Percentiles rank a stretch among this genome's conserved stretches.
Evolutionary conservation across 176 grass and related monocot genomes (phyloP).

Genomic region (Saccharum spontaneum): DNA sequence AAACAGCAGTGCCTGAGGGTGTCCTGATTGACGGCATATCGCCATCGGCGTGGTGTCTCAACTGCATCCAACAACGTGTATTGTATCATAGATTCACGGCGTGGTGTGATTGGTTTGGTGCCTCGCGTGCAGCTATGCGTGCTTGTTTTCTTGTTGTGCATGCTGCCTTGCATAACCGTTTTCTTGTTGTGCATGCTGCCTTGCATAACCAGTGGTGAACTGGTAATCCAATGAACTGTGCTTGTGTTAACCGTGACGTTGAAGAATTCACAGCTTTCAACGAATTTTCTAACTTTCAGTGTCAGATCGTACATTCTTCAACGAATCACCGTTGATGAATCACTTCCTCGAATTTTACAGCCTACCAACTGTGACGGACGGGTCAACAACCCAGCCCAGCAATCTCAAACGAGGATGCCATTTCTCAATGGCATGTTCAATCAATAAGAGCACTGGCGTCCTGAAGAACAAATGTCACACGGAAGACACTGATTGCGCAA

Average conservation of each 20-base stretch:
- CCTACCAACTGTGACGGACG: background rate
- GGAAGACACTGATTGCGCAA: background rate
- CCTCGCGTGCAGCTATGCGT: background rate
- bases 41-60: background rate
- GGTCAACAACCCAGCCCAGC: background rate
- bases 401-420: background rate
- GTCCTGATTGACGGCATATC: slow-evolving; percentile 35
- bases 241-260: background rate
- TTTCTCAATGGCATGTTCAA: background rate
- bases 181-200: background rate
- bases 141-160: slow-evolving; percentile 2
- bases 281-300: background rate
- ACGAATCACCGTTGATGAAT: background rate
- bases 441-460: background rate
- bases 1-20: slow-evolving; percentile 53
- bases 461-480: background rate
- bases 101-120: slow-evolving; percentile 3
- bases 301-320: background rate
- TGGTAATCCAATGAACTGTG: background rate
- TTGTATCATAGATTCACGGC: background rate
- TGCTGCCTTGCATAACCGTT: background rate
- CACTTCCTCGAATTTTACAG: background rate
- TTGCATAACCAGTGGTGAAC: background rate
- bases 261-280: background rate
- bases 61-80: background rate